phyloP scores from a whole-genome alignment of 1,284 basidiomycete genomes.

The Puccinia novopanici region DNA sequence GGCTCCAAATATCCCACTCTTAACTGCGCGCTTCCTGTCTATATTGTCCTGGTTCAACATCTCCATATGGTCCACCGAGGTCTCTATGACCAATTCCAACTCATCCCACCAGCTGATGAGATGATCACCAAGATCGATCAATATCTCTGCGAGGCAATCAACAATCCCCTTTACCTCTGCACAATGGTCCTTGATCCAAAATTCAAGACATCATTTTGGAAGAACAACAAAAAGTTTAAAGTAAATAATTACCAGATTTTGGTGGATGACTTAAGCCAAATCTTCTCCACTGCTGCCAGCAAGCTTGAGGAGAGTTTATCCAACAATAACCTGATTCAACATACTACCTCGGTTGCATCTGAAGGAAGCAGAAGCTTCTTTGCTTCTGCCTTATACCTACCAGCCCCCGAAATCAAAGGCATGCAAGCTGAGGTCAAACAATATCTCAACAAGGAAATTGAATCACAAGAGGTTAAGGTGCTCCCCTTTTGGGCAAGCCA shows the following conservation, averaged over 20 bases:
- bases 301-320: neutral
- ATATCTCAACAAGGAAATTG: neutral
- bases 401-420: neutral
- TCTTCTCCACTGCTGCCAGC: neutral
- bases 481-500: neutral
- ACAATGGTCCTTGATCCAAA: constrained; percentile 15
- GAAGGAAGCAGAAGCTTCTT: neutral
- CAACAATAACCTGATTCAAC: neutral
- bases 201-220: constrained; percentile 4
- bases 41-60: neutral
- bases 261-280: neutral
- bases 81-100: constrained; percentile 1
- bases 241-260: neutral
- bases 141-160: neutral
- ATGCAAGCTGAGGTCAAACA: neutral
- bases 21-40: neutral
- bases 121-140: constrained; percentile 1
- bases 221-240: neutral
- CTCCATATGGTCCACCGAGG: neutral
- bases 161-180: neutral
- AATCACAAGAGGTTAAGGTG: neutral
- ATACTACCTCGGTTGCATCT: too few species aligned
- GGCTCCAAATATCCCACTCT: neutral
- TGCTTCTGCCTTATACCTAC: neutral
- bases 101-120: neutral